Base-by-base conservation (phyloP, 208 protist species). In the Herpetomonas samuelpessoai region DNA sequence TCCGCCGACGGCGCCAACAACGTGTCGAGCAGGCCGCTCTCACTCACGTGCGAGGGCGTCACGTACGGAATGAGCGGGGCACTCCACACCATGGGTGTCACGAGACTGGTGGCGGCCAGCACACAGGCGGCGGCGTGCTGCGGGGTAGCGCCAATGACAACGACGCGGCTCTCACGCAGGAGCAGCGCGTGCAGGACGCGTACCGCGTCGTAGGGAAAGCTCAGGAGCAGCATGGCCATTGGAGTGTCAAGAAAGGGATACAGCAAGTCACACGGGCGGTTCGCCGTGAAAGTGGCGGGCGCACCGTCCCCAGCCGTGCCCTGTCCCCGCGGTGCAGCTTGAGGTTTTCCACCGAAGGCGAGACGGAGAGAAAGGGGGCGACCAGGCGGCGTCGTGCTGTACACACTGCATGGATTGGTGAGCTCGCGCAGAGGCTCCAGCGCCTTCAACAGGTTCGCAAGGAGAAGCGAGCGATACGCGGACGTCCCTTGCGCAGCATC, bases 121-220 rank as follows among this genome's bases (percentile, higher is more conserved):
- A 82, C 86, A 44, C 86, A 93, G 21, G 86, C 82, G 0, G 83
- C 76, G 4, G 83, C 86, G 66, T 93, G 86, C 62, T 93, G 86
- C 12, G 86, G 66, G 0, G 79, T 87, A 44, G 70, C 71, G 2
- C 83, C 86, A 53, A 93, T 71, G 46, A 93, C 68, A 3, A 93
- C 67, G 7, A 93, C 50, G 16, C 81, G 74, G 50, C 69, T 68
- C 54, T 86, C 80, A 29, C 81, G 76, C 29, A 79, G 57, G 28
- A 93, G 65, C 7, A 93, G 70, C 14, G 80, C 76, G 57, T 87
- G 80, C 59, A 93, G 75, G 9, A 88, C 73, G 9, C 80, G 82
- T 21, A 93, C 46, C 1, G 80, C 79, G 46, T 87, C 75, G 28
- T 76, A 79, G 7, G 72, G 78, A 67, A 93, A 90, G 66, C 83